Conservation (phyloP, 805 yeast species). For the Saturnispora ahearnii region DNA sequence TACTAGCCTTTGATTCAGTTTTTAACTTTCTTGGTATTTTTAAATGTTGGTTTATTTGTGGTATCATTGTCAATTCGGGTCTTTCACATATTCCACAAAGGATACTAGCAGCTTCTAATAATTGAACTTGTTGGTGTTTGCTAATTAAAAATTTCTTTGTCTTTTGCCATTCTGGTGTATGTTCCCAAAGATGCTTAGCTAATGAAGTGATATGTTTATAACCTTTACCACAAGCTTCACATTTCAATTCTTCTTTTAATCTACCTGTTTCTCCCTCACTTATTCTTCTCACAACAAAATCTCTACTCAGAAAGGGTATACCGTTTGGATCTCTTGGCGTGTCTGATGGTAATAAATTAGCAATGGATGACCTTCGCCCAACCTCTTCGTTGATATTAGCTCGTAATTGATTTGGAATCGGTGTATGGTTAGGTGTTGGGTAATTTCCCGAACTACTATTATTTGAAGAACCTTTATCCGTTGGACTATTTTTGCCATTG, state of each 20-base stretch:
- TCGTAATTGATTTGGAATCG: constrained; percentile 7
- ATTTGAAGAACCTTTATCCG: constrained; percentile 20
- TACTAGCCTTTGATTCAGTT: constrained; percentile 11
- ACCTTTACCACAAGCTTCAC: constrained; percentile 90
- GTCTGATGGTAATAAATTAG: constrained; percentile 4
- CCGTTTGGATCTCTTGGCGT: constrained; percentile 12
- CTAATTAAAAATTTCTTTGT: constrained; percentile 72
- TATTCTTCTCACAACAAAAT: constrained; percentile 73
- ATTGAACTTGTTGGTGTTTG: constrained; percentile 84
- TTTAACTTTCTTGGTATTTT: constrained; percentile 8
- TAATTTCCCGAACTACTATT: constrained; percentile 15
- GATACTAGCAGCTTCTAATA: constrained; percentile 69
- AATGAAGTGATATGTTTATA: constrained; percentile 82
- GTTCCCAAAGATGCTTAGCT: constrained; percentile 89
- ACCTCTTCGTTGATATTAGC: background rate
- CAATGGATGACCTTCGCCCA: constrained; percentile 3
- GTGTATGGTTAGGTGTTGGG: constrained; percentile 13
- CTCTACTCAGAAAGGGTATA: constrained; percentile 39
- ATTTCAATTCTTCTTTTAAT: constrained; percentile 71
- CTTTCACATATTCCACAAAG: constrained; percentile 62
- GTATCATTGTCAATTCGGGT: background rate
- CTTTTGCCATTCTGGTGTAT: constrained; percentile 88
- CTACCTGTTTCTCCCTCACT: constrained; percentile 84
- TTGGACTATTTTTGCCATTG: background rate
- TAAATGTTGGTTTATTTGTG: background rate